Conservation (phyloP, 1,139 yeast species). For the Lodderomyces elongisporus region DNA sequence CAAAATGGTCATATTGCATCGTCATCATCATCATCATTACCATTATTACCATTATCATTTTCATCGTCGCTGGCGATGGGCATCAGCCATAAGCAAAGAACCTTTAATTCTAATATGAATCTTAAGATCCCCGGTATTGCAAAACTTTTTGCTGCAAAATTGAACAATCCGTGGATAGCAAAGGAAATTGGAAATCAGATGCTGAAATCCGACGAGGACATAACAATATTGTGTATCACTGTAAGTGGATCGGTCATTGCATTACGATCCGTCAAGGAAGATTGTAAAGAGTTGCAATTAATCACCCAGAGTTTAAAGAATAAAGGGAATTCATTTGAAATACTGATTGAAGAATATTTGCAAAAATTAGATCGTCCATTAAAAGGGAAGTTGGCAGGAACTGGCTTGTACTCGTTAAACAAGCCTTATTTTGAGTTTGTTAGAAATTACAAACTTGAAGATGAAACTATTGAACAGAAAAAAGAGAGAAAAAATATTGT, state of each 20-base stretch:
- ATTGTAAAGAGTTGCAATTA: conserved; percentile 18
- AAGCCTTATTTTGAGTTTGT: conserved; percentile 32
- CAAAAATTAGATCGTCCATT: conserved; percentile 33
- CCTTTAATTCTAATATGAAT: too few species aligned
- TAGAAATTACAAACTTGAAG: neutral
- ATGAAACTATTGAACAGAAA: neutral
- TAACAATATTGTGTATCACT: conserved; percentile 1
- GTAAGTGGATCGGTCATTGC: conserved; percentile 3
- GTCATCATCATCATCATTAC: too few species aligned
- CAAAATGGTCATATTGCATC: too few species aligned
- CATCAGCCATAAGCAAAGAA: too few species aligned
- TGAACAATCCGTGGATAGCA: conserved; percentile 1
- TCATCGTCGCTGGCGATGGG: too few species aligned
- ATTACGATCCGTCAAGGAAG: conserved; percentile 1
- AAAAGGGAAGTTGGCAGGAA: conserved; percentile 35
- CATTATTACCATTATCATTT: too few species aligned
- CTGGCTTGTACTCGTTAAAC: conserved; percentile 33
- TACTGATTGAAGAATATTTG: conserved; percentile 5
- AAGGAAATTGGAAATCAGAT: neutral
- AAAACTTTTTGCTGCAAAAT: conserved; percentile 1
- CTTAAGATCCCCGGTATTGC: conserved; percentile 3
- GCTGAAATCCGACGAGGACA: neutral
- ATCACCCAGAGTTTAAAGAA: conserved; percentile 8
- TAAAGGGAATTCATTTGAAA: neutral
- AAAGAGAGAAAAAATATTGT: conserved; percentile 7